These are phyloP conservation scores for Sistotremastrum suecicum DNA, from an alignment of 768 basidiomycete species.

Conservation along the genomic window DNA sequence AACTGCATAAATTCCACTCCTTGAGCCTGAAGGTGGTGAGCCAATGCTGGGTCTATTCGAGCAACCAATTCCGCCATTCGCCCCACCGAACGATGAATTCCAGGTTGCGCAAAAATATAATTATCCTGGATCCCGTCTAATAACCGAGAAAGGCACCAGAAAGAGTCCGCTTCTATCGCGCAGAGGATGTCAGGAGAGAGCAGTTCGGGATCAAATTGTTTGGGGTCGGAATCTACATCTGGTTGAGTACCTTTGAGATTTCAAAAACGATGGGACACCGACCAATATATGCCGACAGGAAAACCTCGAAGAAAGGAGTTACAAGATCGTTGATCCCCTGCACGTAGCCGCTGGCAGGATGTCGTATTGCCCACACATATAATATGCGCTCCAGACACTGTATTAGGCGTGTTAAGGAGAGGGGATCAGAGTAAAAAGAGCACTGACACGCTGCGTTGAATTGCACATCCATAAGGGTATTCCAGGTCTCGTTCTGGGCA, in stretches of 20 bases:
- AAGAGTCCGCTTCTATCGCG: slow-evolving; percentile 92
- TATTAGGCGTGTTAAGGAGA: not conserved
- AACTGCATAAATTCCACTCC: slow-evolving; percentile 99
- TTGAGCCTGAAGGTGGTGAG: slow-evolving; percentile 72
- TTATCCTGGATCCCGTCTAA: slow-evolving; percentile 98
- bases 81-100: slow-evolving; percentile 85
- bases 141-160: slow-evolving; percentile 94
- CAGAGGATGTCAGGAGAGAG: slow-evolving; percentile 58
- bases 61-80: slow-evolving; percentile 90
- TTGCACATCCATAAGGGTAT: slow-evolving; percentile 84
- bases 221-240: slow-evolving; percentile 72
- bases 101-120: slow-evolving; percentile 93
- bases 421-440: not conserved
- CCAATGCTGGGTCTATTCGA: slow-evolving; percentile 84
- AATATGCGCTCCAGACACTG: slow-evolving; percentile 89
- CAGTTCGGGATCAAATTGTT: slow-evolving; percentile 66
- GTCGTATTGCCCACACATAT: slow-evolving; percentile 98
- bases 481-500: slow-evolving; percentile 88
- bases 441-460: slow-evolving; percentile 72
- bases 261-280: slow-evolving; percentile 10
- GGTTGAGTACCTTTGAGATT: not conserved
- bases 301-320: slow-evolving; percentile 96
- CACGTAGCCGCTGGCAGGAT: slow-evolving; percentile 96
- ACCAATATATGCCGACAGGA: slow-evolving; percentile 92
- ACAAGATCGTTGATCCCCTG: slow-evolving; percentile 99